Evolutionary conservation across 129 eudicot genomes (phyloP).

Genomic region (Cynara cardunculus): DNA sequence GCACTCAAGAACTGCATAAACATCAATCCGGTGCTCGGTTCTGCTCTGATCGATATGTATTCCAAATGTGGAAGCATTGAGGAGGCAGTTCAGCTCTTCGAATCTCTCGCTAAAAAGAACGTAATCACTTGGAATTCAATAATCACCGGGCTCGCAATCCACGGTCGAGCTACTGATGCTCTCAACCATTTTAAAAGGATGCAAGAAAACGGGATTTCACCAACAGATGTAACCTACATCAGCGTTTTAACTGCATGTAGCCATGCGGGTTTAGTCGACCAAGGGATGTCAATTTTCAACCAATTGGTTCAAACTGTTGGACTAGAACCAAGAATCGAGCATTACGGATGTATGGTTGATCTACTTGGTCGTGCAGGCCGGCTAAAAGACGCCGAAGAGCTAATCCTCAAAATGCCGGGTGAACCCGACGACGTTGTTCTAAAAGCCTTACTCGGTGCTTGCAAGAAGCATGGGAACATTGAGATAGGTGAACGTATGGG

Average conservation of each 20-base stretch:
- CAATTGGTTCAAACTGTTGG: conserved; percentile 40
- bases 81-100: conserved; percentile 45
- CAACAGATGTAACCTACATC: conserved; percentile 49
- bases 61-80: conserved; percentile 56
- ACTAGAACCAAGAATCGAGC: conserved; percentile 45
- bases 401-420: conserved; percentile 32
- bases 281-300: conserved; percentile 40
- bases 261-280: conserved; percentile 49
- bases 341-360: conserved; percentile 64
- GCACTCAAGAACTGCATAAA: conserved; percentile 30
- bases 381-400: conserved; percentile 46
- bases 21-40: conserved; percentile 44
- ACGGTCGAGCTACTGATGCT: conserved; percentile 44
- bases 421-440: conserved; percentile 46
- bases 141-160: conserved; percentile 48
- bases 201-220: conserved; percentile 30
- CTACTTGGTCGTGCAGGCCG: conserved; percentile 55
- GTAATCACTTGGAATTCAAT: conserved; percentile 57
- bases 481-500: conserved; percentile 45
- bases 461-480: conserved; percentile 45
- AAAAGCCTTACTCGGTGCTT: conserved; percentile 63
- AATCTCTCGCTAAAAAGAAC: conserved; percentile 34
- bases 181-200: conserved; percentile 31
- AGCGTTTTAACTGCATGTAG: conserved; percentile 51
- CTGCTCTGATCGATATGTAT: conserved; percentile 61